Base-by-base conservation (phyloP, 208 protist species). In the Crithidia expoeki region DNA sequence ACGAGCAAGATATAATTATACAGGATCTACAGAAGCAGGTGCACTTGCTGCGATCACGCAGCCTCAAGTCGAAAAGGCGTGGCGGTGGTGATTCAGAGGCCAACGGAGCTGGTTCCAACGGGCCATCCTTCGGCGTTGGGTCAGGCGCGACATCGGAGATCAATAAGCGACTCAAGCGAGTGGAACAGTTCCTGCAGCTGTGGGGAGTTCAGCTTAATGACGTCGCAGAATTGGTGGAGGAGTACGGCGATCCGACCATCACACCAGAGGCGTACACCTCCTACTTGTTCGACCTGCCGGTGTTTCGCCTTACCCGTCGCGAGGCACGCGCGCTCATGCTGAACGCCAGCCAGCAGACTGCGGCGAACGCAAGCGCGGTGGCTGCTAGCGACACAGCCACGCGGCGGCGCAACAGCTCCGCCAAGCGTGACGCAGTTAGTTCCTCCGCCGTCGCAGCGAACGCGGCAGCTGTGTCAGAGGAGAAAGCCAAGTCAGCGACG, bases 21-120 rank as follows among this genome's bases (percentile, higher is more conserved):
- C 78, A 81, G 21, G 91, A 92, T 68, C 72, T 96, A 55, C 88
- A 94, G 76, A 86, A 93, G 63, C 86, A 96, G 71, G 66, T 96
- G 60, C 74, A 78, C 36, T 72, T 69, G 27, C 49, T 96, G 55
- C 88, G 86, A 14, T 58, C 40, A 10, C 66, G 74, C 60, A 75
- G 40, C 32, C 38, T 71, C 55, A 75, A 83, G 36, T 49, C 70
- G 4, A 72, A 32, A 33, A 74, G 73, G 57, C 68, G 70, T 9
- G 40, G 63, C 14, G 67, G 32, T 38, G 68, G 56, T 40, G 80
- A 28, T 61, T n/a, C n/a, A n/a, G n/a, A n/a, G n/a, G 68, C 40
- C 25, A 56, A n/a, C 33, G 52, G 21, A 42, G 36, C n/a, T 0
- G 68, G 49, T 17, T 56, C 44, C 0, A 65, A 44, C 16, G 49